These are phyloP conservation scores for Aureobasidium sp. DNA, from an alignment of 2,329 filamentous ascomycete species.

Conservation along the genomic window DNA sequence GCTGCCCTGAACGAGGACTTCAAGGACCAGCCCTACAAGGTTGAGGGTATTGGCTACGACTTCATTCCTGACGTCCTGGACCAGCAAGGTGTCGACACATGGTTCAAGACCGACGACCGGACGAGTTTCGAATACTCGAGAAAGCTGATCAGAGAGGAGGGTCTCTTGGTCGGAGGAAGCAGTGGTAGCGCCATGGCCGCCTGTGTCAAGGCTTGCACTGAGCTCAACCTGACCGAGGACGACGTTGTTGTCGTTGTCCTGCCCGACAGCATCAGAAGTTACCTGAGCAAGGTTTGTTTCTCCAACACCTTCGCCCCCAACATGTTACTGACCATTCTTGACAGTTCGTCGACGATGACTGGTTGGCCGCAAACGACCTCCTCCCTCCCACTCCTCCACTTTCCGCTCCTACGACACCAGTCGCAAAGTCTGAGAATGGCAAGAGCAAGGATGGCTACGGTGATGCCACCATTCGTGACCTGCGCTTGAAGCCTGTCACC, in stretches of 20 bases:
- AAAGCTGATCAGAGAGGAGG: slow-evolving; percentile 86
- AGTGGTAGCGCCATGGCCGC: slow-evolving; percentile 88
- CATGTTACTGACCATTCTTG: background rate
- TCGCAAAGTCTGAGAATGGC: slow-evolving; percentile 25
- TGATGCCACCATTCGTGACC: slow-evolving; percentile 67
- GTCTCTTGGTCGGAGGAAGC: slow-evolving; percentile 84
- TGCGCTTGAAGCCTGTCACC: slow-evolving; percentile 88
- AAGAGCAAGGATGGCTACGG: slow-evolving; percentile 59
- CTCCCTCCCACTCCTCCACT: slow-evolving; percentile 53
- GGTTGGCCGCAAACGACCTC: slow-evolving; percentile 93
- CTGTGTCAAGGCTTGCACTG: slow-evolving; percentile 65
- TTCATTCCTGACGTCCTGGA: slow-evolving; percentile 93
- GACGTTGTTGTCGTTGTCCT: slow-evolving; percentile 86
- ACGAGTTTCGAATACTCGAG: slow-evolving; percentile 89
- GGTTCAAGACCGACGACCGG: slow-evolving; percentile 96
- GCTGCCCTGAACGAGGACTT: slow-evolving; percentile 69
- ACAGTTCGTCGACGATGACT: slow-evolving; percentile 92
- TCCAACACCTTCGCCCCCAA: background rate
- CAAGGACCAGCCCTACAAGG: slow-evolving; percentile 83
- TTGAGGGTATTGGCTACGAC: slow-evolving; percentile 97
- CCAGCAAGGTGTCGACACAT: slow-evolving; percentile 71
- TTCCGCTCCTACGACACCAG: slow-evolving; percentile 25
- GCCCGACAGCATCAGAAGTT: slow-evolving; percentile 94
- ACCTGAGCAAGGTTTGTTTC: slow-evolving; percentile 66
- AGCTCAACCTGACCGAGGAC: slow-evolving; percentile 66